Percentiles rank a stretch among this genome's conserved stretches.
Conservation (phyloP, 257 asterid genomes). For the Ophiorrhiza pumila region DNA sequence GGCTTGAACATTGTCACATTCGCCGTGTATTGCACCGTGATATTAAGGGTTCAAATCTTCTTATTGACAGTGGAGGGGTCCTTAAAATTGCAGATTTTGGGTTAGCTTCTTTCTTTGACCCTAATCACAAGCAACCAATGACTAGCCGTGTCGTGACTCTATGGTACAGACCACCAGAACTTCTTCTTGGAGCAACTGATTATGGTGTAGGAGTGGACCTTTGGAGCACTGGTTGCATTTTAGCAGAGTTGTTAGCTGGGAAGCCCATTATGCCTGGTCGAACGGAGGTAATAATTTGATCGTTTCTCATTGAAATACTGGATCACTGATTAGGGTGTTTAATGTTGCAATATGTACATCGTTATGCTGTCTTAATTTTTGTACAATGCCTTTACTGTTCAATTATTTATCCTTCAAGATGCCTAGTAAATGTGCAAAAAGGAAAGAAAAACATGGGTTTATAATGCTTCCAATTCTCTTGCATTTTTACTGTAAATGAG, state of each 20-base stretch:
- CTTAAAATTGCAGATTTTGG: constrained; percentile 92
- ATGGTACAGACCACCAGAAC: constrained; percentile 93
- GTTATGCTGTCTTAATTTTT: neutral
- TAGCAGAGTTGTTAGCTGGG: constrained; percentile 82
- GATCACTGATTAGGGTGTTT: neutral
- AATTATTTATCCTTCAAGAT: neutral
- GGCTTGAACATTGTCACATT: constrained; percentile 85
- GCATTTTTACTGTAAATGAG: neutral
- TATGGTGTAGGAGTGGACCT: constrained; percentile 91
- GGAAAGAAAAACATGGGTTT: neutral
- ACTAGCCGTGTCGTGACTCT: constrained; percentile 88
- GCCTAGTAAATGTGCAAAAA: neutral
- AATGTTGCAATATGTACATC: neutral
- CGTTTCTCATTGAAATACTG: neutral
- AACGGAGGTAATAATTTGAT: constrained; percentile 57
- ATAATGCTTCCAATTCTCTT: neutral
- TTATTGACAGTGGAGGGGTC: constrained; percentile 62
- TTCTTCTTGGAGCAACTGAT: constrained; percentile 82
- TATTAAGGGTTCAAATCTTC: constrained; percentile 87
- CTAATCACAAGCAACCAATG: constrained; percentile 76
- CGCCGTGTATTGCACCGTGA: constrained; percentile 81
- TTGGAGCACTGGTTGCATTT: constrained; percentile 92
- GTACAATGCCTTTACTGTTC: neutral
- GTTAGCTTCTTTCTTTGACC: constrained; percentile 72
- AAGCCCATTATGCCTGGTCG: constrained; percentile 94